A percentile compares a stretch with the other conserved stretches of the same genome.
phyloP scores from a whole-genome alignment of 441 rosid species.

The Populus hybrid region DNA sequence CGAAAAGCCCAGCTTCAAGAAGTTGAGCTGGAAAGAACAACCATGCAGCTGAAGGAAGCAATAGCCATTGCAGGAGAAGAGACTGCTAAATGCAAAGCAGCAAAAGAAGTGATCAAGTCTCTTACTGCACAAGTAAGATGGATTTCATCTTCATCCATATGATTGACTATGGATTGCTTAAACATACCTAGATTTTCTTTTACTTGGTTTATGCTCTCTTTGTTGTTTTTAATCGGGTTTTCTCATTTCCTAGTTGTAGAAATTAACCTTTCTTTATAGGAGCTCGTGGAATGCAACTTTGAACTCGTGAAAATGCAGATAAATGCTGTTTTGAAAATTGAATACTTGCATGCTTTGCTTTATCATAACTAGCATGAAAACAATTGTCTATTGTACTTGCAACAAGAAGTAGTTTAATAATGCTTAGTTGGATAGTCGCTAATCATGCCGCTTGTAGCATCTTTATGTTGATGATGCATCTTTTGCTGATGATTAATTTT shows the following conservation, averaged over 20 bases:
- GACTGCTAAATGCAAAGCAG: slow-evolving; percentile 89
- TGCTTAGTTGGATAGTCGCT: not conserved
- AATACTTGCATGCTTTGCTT: not conserved
- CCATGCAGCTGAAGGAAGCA: slow-evolving; percentile 86
- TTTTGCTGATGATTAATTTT: not conserved
- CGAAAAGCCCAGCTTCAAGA: slow-evolving; percentile 86
- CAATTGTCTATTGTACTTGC: not conserved
- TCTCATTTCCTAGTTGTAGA: not conserved
- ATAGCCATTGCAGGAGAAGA: slow-evolving; percentile 84
- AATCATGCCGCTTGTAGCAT: not conserved
- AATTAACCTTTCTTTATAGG: not conserved
- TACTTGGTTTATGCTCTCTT: slow-evolving; percentile 6
- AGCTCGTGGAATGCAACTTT: not conserved
- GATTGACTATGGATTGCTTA: not conserved
- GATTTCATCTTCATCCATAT: not conserved
- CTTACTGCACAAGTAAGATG: slow-evolving; percentile 85
- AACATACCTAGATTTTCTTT: not conserved
- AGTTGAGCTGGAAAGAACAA: slow-evolving; percentile 80
- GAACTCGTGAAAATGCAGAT: not conserved
- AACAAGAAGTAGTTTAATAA: not conserved
- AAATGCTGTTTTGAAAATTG: not conserved
- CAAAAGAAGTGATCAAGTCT: slow-evolving; percentile 96
- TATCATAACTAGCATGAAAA: not conserved
- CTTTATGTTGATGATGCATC: not conserved
- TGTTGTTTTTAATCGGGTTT: not conserved